Evolutionary conservation across 2,329 filamentous ascomycete genomes (phyloP).

Genomic region (Plectosphaerella plurivora): DNA sequence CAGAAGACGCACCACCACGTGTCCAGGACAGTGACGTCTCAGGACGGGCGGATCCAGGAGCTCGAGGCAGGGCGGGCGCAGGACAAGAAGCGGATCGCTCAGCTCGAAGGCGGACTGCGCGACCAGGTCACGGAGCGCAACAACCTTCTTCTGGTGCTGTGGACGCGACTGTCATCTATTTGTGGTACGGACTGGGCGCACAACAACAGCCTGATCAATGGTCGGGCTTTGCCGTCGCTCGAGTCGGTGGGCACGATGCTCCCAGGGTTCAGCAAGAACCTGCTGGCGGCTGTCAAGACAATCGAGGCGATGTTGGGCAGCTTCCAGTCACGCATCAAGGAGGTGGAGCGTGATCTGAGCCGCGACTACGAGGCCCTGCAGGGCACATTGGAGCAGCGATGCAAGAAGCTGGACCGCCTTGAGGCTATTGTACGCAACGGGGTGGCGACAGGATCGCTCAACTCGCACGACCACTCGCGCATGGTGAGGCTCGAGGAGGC

Average conservation of each 20-base stretch:
- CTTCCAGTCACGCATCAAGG: slow-evolving; percentile 76
- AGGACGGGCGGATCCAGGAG: slow-evolving; percentile 80
- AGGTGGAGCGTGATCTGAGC: slow-evolving; percentile 84
- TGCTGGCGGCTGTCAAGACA: slow-evolving; percentile 80
- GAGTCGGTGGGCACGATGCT: slow-evolving; percentile 84
- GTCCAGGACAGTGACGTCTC: slow-evolving; percentile 77
- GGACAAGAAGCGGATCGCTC: slow-evolving; percentile 71
- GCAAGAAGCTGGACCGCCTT: slow-evolving; percentile 82
- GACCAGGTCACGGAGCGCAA: slow-evolving; percentile 90
- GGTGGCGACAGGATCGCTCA: slow-evolving; percentile 44
- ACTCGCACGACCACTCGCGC: slow-evolving; percentile 38
- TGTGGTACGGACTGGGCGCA: slow-evolving; percentile 93
- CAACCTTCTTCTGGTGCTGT: slow-evolving; percentile 78
- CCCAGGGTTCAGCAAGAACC: slow-evolving; percentile 83
- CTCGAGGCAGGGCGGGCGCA: slow-evolving; percentile 75
- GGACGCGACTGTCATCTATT: slow-evolving; percentile 80
- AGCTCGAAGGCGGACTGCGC: slow-evolving; percentile 74
- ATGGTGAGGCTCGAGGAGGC: slow-evolving; percentile 54
- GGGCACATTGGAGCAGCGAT: slow-evolving; percentile 70
- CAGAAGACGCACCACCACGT: slow-evolving; percentile 85
- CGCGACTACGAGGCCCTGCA: slow-evolving; percentile 88
- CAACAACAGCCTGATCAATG: slow-evolving; percentile 82
- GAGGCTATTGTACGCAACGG: slow-evolving; percentile 73
- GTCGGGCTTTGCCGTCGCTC: slow-evolving; percentile 73
- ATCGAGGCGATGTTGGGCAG: slow-evolving; percentile 75